phyloP scores from a whole-genome alignment of 2,329 filamentous ascomycete species.

The Xylariaceae sp. region DNA sequence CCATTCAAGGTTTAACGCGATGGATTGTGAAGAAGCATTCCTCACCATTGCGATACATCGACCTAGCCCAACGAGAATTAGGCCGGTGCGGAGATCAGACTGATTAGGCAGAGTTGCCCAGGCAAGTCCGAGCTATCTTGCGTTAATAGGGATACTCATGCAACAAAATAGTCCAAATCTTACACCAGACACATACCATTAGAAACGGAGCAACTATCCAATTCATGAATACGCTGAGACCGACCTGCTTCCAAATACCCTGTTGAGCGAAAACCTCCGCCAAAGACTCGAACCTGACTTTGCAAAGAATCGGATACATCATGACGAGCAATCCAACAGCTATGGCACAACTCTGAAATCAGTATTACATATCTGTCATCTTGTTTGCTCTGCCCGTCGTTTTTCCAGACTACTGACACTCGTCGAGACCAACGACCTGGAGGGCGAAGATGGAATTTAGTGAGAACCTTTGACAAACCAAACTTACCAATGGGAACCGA shows the following conservation, averaged over 20 bases:
- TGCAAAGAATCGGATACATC: constrained; percentile 94
- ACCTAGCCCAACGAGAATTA: constrained; percentile 80
- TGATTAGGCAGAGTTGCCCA: constrained; percentile 67
- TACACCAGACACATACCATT: constrained; percentile 56
- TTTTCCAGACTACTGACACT: not conserved
- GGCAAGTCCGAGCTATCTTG: constrained; percentile 56
- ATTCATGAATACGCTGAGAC: constrained; percentile 73
- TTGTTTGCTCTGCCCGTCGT: not conserved
- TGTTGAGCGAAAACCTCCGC: constrained; percentile 62
- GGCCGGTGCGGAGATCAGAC: constrained; percentile 56
- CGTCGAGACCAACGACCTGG: not conserved
- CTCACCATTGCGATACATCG: constrained; percentile 84
- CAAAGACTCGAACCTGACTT: constrained; percentile 74
- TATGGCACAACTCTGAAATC: constrained; percentile 29
- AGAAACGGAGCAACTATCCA: constrained; percentile 80
- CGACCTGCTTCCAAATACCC: constrained; percentile 74
- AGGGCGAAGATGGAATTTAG: not conserved
- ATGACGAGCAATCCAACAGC: constrained; percentile 80
- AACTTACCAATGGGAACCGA: constrained; percentile 29
- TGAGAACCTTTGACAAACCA: not conserved
- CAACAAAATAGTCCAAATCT: not conserved
- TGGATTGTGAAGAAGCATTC: not conserved
- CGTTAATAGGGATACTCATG: not conserved
- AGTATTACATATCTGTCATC: not conserved
- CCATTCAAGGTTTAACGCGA: not conserved